Base-by-base conservation (phyloP, 1,284 basidiomycete genomes). In the Ceratobasidium sp. region DNA sequence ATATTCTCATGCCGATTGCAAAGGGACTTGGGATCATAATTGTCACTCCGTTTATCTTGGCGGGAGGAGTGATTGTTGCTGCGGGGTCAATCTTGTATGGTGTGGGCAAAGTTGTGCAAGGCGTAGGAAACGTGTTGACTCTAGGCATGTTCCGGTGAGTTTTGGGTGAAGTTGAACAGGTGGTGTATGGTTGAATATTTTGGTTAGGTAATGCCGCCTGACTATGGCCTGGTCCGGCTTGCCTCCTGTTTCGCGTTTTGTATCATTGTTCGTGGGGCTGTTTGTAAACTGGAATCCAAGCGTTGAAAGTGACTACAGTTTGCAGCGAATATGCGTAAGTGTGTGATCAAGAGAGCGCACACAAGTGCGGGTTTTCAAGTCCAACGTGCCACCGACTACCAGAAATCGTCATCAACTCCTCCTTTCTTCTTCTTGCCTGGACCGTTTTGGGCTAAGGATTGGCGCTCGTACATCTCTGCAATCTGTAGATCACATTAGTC, bases 391-490 rank as follows among this genome's bases (percentile, higher is more conserved):
- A 41, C 16, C 5, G 20, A 35, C 86, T 83, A 97, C 95, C 97
- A 99, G 85, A 97, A 98, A 60, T 90, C 95, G 84, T 96, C 96
- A 68, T 94, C 95, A 1, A 86, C 93, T 23, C 85, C 89, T 14
- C 89, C 91, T 1, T 84, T 89, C 66, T 83, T 82, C 84, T 92
- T 93, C 84, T 92, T 91, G 60, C 90, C 87, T 54, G 89, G 86
- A 79, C 87, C 88, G 77, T 87, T 88, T 82, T 93, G 92, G 8
- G 95, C 92, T 48, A 96, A 90, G 18, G 91, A 93, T 84, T 99
- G 97, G 57, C 91, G 88, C 83, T 94, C 90, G 85, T 99, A 99
- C 92, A 99, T 98, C 81, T 97, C 96, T 70, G 96, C 94, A 81
- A 99, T 93, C 94, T 65, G 33, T 20, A 20, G 1, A 33, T 16